Evolutionary conservation across 2,329 filamentous ascomycete genomes (phyloP).

Genomic region (Aaosphaeria pasadenensis): DNA sequence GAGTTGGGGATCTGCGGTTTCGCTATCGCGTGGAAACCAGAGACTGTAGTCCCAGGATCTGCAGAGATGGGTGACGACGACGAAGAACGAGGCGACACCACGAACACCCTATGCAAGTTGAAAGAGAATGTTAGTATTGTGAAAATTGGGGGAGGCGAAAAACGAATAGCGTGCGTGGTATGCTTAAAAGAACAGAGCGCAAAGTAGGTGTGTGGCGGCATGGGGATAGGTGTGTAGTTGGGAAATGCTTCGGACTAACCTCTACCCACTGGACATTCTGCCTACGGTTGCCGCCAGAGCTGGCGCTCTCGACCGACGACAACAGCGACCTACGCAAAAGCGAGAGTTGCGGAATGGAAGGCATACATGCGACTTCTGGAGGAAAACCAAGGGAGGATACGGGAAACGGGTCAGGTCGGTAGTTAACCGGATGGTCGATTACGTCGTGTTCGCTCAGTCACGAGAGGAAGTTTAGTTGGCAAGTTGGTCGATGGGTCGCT

Average conservation of each 20-base stretch:
- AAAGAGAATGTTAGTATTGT: background rate
- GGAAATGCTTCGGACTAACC: conserved; percentile 19
- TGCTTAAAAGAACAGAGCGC: too few species aligned
- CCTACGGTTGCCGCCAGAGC: conserved; percentile 19
- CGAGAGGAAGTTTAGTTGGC: too few species aligned
- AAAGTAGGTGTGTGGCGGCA: background rate
- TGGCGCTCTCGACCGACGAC: conserved; percentile 10
- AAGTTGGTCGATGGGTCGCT: too few species aligned
- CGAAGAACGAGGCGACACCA: conserved; percentile 53
- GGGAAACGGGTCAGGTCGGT: too few species aligned
- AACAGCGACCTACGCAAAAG: conserved; percentile 22
- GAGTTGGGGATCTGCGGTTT: conserved; percentile 42
- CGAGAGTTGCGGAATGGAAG: conserved; percentile 21
- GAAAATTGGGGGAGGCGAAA: background rate
- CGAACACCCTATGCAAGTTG: conserved; percentile 44
- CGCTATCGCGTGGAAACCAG: conserved; percentile 46
- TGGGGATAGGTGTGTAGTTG: background rate
- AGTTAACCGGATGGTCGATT: too few species aligned
- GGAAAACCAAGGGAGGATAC: too few species aligned
- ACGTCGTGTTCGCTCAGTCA: too few species aligned
- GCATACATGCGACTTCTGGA: conserved; percentile 18
- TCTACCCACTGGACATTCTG: conserved; percentile 42
- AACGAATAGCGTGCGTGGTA: background rate
- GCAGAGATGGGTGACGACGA: conserved; percentile 52
- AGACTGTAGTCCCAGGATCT: conserved; percentile 52